Conservation (phyloP, 2,329 filamentous ascomycete genomes). For the Capronia epimyces region DNA sequence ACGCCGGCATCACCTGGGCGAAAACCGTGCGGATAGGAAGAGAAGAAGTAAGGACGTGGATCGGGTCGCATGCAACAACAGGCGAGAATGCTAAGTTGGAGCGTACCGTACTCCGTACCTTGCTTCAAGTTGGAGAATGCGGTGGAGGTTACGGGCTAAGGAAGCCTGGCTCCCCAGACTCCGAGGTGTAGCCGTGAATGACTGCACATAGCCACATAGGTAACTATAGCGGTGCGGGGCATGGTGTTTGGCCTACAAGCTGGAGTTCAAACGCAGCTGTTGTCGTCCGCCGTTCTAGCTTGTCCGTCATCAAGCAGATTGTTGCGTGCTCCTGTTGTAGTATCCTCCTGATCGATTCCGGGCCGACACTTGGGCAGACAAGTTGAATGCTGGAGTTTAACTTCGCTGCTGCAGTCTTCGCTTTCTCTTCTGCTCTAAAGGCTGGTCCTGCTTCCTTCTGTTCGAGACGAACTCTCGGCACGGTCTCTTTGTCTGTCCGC, state of each 20-base stretch:
- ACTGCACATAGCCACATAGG: too few relatives aligned
- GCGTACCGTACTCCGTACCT: too few relatives aligned
- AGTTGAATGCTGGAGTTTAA: conserved; percentile 20
- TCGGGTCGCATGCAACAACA: conserved; percentile 4
- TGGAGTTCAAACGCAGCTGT: too few relatives aligned
- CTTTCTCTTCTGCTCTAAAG: conserved; percentile 18
- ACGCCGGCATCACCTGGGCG: conserved; percentile 36
- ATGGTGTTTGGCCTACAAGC: neutral
- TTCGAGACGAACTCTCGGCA: conserved; percentile 11
- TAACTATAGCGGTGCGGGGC: too few relatives aligned
- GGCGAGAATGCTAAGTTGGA: neutral
- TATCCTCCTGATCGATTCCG: too few relatives aligned
- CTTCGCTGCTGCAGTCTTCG: conserved; percentile 14
- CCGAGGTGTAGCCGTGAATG: neutral
- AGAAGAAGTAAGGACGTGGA: conserved; percentile 5
- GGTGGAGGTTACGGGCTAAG: neutral
- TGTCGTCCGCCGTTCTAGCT: neutral
- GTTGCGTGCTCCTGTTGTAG: neutral
- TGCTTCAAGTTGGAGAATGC: conserved; percentile 19
- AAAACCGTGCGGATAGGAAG: neutral
- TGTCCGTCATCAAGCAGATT: neutral
- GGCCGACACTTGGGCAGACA: neutral
- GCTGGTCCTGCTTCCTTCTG: conserved; percentile 22
- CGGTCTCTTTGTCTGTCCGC: conserved; percentile 7
- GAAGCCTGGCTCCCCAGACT: neutral